These are phyloP conservation scores for Forsythia viridissima DNA, from an alignment of 257 asterid genomes.

Conservation along the genomic window DNA sequence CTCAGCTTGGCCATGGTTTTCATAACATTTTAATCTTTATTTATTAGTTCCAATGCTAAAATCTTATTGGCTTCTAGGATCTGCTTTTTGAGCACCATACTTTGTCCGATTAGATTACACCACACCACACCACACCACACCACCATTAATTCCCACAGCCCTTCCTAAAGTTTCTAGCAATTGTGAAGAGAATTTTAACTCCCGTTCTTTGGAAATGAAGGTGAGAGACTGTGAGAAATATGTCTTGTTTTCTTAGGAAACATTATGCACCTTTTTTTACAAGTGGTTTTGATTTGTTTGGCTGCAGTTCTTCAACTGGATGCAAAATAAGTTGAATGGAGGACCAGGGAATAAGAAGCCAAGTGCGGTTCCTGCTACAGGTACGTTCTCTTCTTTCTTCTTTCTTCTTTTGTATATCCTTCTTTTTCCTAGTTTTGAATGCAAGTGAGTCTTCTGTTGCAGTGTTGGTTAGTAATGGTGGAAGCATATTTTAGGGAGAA, in stretches of 20 bases:
- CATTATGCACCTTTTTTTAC: neutral
- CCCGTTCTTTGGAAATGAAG: slow-evolving; percentile 46
- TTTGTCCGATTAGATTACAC: slow-evolving; percentile 1
- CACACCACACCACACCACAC: neutral
- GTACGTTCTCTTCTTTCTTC: slow-evolving; percentile 25
- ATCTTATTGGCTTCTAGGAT: slow-evolving; percentile 64
- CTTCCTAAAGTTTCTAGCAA: neutral
- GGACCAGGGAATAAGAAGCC: slow-evolving; percentile 30
- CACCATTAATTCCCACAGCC: neutral
- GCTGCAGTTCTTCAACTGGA: slow-evolving; percentile 62
- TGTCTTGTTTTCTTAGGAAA: neutral
- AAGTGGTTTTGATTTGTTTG: neutral
- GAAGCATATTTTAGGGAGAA: neutral
- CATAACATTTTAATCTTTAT: slow-evolving; percentile 31
- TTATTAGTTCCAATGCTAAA: slow-evolving; percentile 47
- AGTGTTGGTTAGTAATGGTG: neutral
- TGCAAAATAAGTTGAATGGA: slow-evolving; percentile 60
- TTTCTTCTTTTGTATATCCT: neutral
- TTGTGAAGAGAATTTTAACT: slow-evolving; percentile 15
- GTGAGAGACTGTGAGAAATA: slow-evolving; percentile 25
- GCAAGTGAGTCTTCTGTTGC: neutral
- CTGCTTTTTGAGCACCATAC: slow-evolving; percentile 31
- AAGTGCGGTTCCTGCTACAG: slow-evolving; percentile 24
- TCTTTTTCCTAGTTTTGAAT: neutral
- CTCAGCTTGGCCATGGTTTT: slow-evolving; percentile 36